Evolutionary conservation across 2,329 filamentous ascomycete species (phyloP), one percentile per base, ranked within the genome.

Genomic region (Emergomyces africanus): DNA sequence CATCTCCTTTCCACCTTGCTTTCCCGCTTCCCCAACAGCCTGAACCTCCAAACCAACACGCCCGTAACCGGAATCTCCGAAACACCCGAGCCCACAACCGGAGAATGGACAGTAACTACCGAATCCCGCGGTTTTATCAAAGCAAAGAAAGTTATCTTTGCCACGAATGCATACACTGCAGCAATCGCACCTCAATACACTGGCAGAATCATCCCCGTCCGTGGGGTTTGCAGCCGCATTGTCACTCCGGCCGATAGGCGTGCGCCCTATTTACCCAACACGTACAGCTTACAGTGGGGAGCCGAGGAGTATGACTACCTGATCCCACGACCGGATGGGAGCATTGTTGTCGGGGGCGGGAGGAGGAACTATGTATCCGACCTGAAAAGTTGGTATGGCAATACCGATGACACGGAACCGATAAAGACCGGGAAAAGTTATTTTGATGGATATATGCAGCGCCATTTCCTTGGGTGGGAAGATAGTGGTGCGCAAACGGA

Each of bases 101-200:
- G 66, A 10, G 67, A 68, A 2, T 91, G 87, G 83, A 77, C 78
- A 0, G 74, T 90, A 0, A 76, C 83, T 53, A 95, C 90, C 0
- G 39, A 70, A 0, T 72, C 78, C 0, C 83, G 89, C 25, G 90
- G 90, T n/a, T 75, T 73, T 48, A 79, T 95, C 59, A 69, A 70
- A 0, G 78, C 89, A 0, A 74, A 76, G 14, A 79, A 81, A 39
- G 82, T 95, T 23, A 78, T 96, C 20, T 79, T 95, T 18, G 87
- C 89, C 4, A 92, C 87, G 0, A 96, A 96, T 68, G 91, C 78
- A 3, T 95, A 95, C 71, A 91, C 89, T 0, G 89, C 88, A 1
- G 80, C 85, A 61, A 78, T 96, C 3, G 74, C 92, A 1, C 88
- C 88, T 0, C 69, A 75, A 39, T 86, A 92, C 65, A 77, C 81